Percentiles rank a stretch among this genome's conserved stretches.
These are phyloP conservation scores for Psilocybe sp. DNA, from an alignment of 768 basidiomycete genomes.

Conservation along the genomic window DNA sequence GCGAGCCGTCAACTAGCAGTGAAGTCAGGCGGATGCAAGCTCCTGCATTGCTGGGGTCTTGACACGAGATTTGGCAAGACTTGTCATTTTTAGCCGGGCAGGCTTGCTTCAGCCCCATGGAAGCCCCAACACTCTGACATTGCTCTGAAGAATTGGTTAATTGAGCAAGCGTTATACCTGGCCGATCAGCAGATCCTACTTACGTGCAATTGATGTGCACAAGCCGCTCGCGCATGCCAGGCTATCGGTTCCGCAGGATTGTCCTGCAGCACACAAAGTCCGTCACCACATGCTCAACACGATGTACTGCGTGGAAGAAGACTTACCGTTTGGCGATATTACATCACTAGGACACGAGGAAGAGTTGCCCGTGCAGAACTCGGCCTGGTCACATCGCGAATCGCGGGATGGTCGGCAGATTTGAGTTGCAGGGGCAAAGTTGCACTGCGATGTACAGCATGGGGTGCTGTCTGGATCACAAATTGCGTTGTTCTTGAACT, in stretches of 20 bases:
- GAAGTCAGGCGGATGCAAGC: constrained; percentile 72
- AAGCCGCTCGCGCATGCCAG: constrained; percentile 74
- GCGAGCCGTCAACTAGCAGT: constrained; percentile 74
- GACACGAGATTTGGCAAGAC: constrained; percentile 77
- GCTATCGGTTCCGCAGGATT: constrained; percentile 60
- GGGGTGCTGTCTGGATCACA: constrained; percentile 77
- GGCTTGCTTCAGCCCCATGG: constrained; percentile 63
- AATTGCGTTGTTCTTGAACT: constrained; percentile 65
- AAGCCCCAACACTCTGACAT: constrained; percentile 70
- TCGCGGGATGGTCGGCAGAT: constrained; percentile 74
- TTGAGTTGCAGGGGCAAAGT: constrained; percentile 62
- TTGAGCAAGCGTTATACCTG: constrained; percentile 6
- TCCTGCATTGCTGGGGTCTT: constrained; percentile 58
- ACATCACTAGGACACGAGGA: constrained; percentile 69
- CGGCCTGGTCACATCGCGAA: constrained; percentile 62
- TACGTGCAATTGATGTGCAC: constrained; percentile 73
- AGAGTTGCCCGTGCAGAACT: constrained; percentile 75
- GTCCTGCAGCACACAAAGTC: constrained; percentile 35
- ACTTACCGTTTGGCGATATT: constrained; percentile 56
- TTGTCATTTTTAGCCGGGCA: constrained; percentile 65
- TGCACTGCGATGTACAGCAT: constrained; percentile 72
- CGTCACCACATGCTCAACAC: constrained; percentile 10
- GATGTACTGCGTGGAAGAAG: constrained; percentile 5
- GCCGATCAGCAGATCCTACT: constrained; percentile 25
- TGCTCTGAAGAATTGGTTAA: constrained; percentile 45